A percentile compares a stretch with the other conserved stretches of the same genome.
phyloP scores from a whole-genome alignment of 345 rosid species.

The Nasturtium officinale region DNA sequence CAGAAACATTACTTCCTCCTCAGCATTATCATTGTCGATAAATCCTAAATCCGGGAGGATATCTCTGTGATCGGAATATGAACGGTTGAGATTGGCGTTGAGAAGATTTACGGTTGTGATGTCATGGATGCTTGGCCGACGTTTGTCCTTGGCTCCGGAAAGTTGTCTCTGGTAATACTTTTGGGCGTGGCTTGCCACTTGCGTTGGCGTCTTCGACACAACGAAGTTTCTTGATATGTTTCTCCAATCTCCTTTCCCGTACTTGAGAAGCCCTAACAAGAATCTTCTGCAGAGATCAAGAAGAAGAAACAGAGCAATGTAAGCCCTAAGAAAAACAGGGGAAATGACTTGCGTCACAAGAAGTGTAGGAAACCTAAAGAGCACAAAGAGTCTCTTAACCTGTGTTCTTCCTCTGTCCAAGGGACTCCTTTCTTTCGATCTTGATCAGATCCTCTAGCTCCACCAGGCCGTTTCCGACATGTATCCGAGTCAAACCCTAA shows the following conservation, averaged over 20 bases:
- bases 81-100: constrained; percentile 44
- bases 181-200: constrained; percentile 99
- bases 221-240: constrained; percentile 86
- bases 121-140: constrained; percentile 95
- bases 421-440: constrained; percentile 95
- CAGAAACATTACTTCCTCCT: constrained; percentile 24
- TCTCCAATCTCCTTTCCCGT: constrained; percentile 99
- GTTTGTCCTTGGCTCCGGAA: constrained; percentile 80
- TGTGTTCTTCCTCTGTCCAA: constrained; percentile 98
- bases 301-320: constrained; percentile 15
- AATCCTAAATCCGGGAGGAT: constrained; percentile 38
- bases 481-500: constrained; percentile 46
- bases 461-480: constrained; percentile 55
- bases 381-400: constrained; percentile 45
- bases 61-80: constrained; percentile 43
- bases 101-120: constrained; percentile 69
- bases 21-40: constrained; percentile 26
- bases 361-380: constrained; percentile 1
- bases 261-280: constrained; percentile 75
- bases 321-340: constrained; percentile 28
- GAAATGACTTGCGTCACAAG: constrained; percentile 28
- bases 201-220: constrained; percentile 87
- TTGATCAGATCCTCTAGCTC: constrained; percentile 57
- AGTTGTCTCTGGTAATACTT: constrained; percentile 91
- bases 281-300: constrained; percentile 59